These are phyloP conservation scores for Thermomucor indicae-seudaticae DNA, from an alignment of 371 early-diverging fungal genomes.

Conservation along the genomic window DNA sequence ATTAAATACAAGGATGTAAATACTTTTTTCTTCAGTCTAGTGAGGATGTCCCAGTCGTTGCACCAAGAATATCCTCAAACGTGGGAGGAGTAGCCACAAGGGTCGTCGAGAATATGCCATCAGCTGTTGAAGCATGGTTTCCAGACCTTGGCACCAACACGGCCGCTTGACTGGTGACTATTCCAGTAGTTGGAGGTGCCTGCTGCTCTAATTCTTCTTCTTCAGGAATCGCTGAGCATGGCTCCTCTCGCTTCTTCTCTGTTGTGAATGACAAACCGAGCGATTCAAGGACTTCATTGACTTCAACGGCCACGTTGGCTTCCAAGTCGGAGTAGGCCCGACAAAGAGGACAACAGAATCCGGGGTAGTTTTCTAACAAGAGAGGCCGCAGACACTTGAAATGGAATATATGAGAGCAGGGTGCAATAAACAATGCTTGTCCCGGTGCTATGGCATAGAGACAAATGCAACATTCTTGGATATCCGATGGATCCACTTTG, in stretches of 20 bases:
- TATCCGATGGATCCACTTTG: slow-evolving; percentile 9
- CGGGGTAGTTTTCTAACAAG: slow-evolving; percentile 63
- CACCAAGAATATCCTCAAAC: background rate
- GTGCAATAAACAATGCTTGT: slow-evolving; percentile 94
- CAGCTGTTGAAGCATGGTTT: background rate
- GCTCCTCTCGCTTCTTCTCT: background rate
- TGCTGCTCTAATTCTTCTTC: background rate
- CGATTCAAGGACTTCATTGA: slow-evolving; percentile 49
- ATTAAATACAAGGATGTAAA: too few relatives aligned
- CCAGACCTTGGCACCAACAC: background rate
- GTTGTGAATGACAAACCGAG: slow-evolving; percentile 10
- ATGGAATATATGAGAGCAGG: slow-evolving; percentile 97
- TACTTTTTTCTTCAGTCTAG: too few relatives aligned
- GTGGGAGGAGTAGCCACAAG: background rate
- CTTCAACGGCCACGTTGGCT: slow-evolving; percentile 71
- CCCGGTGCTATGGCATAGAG: slow-evolving; percentile 88
- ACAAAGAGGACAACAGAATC: slow-evolving; percentile 93
- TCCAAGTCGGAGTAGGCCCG: slow-evolving; percentile 92
- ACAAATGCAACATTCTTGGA: slow-evolving; percentile 96
- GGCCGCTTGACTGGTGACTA: background rate
- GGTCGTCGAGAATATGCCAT: background rate
- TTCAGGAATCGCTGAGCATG: background rate
- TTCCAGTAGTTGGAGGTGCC: background rate
- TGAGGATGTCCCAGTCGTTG: background rate
- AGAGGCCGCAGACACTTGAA: slow-evolving; percentile 85